Evolutionary conservation across 2,329 filamentous ascomycete species (phyloP).

Genomic region (Orbilia quercus): DNA sequence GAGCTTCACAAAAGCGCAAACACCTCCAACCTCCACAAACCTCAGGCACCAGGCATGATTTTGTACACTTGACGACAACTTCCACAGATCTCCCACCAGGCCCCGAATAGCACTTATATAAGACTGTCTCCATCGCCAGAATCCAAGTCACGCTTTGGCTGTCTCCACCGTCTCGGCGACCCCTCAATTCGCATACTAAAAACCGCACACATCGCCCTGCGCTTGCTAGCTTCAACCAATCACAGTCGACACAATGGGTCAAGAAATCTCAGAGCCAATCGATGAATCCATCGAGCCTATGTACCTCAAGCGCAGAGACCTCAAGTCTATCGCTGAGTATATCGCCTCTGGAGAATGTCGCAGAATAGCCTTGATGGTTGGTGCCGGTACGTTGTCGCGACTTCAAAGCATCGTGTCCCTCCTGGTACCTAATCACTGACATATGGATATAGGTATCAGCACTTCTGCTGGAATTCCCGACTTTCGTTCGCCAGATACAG

Average conservation of each 20-base stretch:
- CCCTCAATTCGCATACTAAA: no score
- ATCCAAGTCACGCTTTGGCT: no score
- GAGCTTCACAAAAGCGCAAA: no score
- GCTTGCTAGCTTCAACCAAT: not conserved
- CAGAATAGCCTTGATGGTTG: constrained; percentile 81
- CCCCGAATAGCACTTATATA: no score
- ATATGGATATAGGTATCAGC: constrained; percentile 68
- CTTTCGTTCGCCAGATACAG: constrained; percentile 91
- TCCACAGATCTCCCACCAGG: no score
- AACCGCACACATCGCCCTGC: no score
- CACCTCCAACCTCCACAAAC: no score
- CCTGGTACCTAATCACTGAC: constrained; percentile 65
- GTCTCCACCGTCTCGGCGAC: no score
- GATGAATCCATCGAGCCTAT: constrained; percentile 72
- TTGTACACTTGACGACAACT: no score
- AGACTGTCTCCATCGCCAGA: no score
- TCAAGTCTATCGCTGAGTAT: constrained; percentile 81
- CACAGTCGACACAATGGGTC: constrained; percentile 29
- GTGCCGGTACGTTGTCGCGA: constrained; percentile 24
- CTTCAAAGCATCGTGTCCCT: constrained; percentile 9
- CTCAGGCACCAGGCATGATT: no score
- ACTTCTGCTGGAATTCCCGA: constrained; percentile 79
- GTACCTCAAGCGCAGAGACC: constrained; percentile 74
- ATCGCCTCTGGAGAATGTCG: constrained; percentile 76
- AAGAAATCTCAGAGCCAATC: constrained; percentile 61